phyloP scores from a whole-genome alignment of 805 yeast species.

The Metschnikowia baotianmanensis region DNA sequence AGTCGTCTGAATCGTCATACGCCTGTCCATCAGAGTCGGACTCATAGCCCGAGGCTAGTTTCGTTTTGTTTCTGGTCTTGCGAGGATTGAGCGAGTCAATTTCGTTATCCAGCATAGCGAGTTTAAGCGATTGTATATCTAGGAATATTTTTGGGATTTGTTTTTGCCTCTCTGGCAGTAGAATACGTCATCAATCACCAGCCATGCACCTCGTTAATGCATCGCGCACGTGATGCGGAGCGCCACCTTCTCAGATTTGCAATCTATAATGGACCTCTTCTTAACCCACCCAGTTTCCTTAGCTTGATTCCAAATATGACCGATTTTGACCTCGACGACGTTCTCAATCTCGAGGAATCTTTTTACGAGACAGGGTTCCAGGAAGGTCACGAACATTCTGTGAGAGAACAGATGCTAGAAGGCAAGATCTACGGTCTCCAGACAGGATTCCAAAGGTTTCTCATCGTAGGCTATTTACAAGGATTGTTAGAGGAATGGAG shows the following conservation, averaged over 20 bases:
- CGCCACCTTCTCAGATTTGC: no score
- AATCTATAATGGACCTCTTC: not conserved
- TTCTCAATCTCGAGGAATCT: constrained; percentile 59
- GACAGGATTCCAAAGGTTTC: constrained; percentile 68
- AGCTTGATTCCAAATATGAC: constrained; percentile 5
- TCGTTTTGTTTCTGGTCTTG: not conserved
- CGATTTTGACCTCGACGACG: constrained; percentile 42
- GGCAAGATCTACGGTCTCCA: constrained; percentile 86
- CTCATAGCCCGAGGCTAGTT: constrained; percentile 15
- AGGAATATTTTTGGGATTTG: no score
- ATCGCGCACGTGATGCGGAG: not conserved
- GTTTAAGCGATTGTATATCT: not conserved
- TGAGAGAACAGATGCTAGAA: constrained; percentile 58
- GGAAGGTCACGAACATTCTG: constrained; percentile 68
- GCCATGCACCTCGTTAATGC: not conserved
- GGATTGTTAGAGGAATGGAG: constrained; percentile 47
- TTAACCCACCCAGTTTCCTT: not conserved
- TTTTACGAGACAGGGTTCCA: constrained; percentile 64
- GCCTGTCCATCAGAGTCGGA: constrained; percentile 19
- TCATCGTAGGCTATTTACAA: constrained; percentile 66
- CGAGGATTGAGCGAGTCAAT: no score
- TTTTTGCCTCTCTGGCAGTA: no score
- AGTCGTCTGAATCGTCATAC: constrained; percentile 12
- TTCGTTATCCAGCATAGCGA: not conserved
- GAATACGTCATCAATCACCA: no score